Conservation (phyloP, 2,329 filamentous ascomycete genomes). For the Emergomyces pasteurianus region DNA sequence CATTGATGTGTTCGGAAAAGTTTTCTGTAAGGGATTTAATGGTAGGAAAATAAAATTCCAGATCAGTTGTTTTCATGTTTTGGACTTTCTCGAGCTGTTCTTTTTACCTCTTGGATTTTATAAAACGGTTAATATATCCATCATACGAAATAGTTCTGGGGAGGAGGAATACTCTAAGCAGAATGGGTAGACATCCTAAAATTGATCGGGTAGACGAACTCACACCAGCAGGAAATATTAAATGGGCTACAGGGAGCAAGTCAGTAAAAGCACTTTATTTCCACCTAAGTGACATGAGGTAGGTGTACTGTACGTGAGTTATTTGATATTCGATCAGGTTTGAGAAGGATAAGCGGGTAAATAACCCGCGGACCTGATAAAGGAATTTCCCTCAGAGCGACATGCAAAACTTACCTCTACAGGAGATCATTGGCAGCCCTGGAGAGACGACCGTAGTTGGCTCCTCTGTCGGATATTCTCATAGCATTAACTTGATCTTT, state of each 20-base stretch:
- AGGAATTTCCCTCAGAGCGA: not conserved
- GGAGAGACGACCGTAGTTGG: not conserved
- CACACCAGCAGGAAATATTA: not conserved
- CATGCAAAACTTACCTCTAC: not conserved
- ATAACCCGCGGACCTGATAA: no score
- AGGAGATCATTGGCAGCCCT: no score
- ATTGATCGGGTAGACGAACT: not conserved
- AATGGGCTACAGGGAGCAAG: not conserved
- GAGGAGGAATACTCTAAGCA: not conserved
- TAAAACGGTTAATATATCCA: not conserved
- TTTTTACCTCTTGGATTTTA: slow-evolving; percentile 35
- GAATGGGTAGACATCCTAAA: not conserved
- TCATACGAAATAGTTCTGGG: not conserved
- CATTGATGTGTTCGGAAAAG: slow-evolving; percentile 37
- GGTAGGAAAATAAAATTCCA: slow-evolving; percentile 33
- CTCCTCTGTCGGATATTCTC: not conserved
- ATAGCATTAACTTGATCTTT: not conserved
- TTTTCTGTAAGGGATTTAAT: slow-evolving; percentile 34
- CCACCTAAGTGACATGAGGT: not conserved
- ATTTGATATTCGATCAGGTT: not conserved
- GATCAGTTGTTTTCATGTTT: slow-evolving; percentile 27
- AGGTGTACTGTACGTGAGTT: no score
- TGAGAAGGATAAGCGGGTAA: not conserved
- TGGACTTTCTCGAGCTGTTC: slow-evolving; percentile 41
- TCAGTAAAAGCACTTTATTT: not conserved